These are phyloP conservation scores for Colletotrichum orbiculare DNA, from an alignment of 2,329 filamentous ascomycete species.

Conservation along the genomic window DNA sequence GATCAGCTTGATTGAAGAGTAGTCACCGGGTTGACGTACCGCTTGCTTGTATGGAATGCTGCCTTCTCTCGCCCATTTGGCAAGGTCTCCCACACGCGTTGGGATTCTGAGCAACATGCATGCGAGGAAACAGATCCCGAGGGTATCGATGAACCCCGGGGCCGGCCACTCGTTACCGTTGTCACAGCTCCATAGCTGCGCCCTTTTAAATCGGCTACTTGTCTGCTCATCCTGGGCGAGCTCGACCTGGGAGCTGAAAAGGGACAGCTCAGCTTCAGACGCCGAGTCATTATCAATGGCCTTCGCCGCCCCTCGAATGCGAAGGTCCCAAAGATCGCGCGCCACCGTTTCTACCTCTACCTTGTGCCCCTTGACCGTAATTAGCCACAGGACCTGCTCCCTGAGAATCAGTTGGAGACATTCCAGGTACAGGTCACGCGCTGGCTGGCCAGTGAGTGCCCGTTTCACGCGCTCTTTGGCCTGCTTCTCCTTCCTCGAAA, in stretches of 20 bases:
- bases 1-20: neutral
- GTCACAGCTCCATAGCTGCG: slow-evolving; percentile 57
- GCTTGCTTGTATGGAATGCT: slow-evolving; percentile 79
- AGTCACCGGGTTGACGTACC: slow-evolving; percentile 52
- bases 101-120: slow-evolving; percentile 80
- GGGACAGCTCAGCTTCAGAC: slow-evolving; percentile 44
- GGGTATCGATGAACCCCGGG: slow-evolving; percentile 78
- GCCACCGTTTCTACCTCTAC: slow-evolving; percentile 82
- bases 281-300: slow-evolving; percentile 42
- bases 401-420: slow-evolving; percentile 86
- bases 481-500: slow-evolving; percentile 68
- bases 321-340: slow-evolving; percentile 86
- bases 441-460: slow-evolving; percentile 73
- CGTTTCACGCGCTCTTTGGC: slow-evolving; percentile 62
- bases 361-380: slow-evolving; percentile 73
- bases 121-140: slow-evolving; percentile 84
- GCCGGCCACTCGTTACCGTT: slow-evolving; percentile 61
- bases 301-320: slow-evolving; percentile 59
- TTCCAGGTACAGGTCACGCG: slow-evolving; percentile 83
- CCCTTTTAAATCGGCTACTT: slow-evolving; percentile 46
- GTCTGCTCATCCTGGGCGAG: slow-evolving; percentile 40
- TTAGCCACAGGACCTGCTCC: slow-evolving; percentile 81
- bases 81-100: slow-evolving; percentile 78
- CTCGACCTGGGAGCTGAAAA: slow-evolving; percentile 54
- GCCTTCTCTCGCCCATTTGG: slow-evolving; percentile 73